Evolutionary conservation across 352 stramenopile species (phyloP).

Genomic region (Globisporangium spiculum): DNA sequence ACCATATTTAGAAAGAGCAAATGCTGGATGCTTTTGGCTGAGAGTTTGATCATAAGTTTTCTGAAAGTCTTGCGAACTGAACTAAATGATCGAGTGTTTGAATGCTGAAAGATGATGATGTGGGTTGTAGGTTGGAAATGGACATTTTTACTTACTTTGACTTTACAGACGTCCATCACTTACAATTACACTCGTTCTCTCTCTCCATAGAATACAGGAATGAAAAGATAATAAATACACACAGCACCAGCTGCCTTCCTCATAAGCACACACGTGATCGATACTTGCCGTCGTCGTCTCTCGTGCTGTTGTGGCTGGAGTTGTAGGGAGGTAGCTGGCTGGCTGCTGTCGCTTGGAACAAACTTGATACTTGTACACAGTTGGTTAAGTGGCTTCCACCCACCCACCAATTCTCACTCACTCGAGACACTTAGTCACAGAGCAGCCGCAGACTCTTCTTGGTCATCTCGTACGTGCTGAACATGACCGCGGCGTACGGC

Average conservation of each 20-base stretch:
- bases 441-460: slow-evolving; percentile 62
- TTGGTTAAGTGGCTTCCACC: neutral
- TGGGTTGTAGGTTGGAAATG: neutral
- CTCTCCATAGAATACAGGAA: neutral
- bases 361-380: slow-evolving; percentile 3
- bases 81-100: neutral
- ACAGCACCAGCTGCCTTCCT: neutral
- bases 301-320: neutral
- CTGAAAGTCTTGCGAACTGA: neutral
- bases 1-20: neutral
- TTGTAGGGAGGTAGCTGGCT: neutral
- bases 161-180: neutral
- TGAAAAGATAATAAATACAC: neutral
- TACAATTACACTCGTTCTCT: neutral
- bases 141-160: neutral
- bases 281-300: neutral
- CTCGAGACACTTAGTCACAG: neutral
- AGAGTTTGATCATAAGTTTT: neutral
- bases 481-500: slow-evolving; percentile 82
- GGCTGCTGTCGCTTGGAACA: neutral
- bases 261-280: neutral
- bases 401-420: neutral
- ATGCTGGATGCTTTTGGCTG: neutral
- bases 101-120: neutral
- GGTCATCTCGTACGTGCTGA: slow-evolving; percentile 78